A percentile compares a stretch with the other conserved stretches of the same genome.
phyloP scores from a whole-genome alignment of 768 basidiomycete species.

The Cubamyces lactineus region DNA sequence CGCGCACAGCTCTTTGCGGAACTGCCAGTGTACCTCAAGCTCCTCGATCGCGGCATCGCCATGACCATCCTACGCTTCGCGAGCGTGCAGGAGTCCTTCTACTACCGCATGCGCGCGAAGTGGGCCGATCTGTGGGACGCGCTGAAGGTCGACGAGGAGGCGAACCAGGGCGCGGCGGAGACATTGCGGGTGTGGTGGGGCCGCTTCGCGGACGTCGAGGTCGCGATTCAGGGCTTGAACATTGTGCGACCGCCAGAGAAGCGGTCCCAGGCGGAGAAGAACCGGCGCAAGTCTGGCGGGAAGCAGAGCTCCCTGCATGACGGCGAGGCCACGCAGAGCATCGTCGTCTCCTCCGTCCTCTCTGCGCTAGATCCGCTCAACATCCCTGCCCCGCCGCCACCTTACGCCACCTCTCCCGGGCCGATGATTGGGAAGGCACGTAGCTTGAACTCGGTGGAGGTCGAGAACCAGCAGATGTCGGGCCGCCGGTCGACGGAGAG shows the following conservation, averaged over 20 bases:
- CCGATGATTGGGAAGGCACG: constrained; percentile 24
- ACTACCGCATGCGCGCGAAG: constrained; percentile 56
- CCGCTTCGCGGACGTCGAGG: constrained; percentile 70
- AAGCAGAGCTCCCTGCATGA: constrained; percentile 17
- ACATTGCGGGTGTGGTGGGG: constrained; percentile 72
- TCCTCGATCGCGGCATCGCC: constrained; percentile 64
- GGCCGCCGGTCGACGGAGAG: constrained; percentile 44
- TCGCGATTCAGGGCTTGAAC: constrained; percentile 43
- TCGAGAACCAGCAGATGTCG: constrained; percentile 20
- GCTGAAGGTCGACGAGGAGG: constrained; percentile 40
- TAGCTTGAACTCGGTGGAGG: constrained; percentile 25
- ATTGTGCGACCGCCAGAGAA: constrained; percentile 43
- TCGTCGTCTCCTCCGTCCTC: constrained; percentile 26
- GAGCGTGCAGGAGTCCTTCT: constrained; percentile 62
- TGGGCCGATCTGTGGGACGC: constrained; percentile 89
- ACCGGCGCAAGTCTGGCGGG: constrained; percentile 14
- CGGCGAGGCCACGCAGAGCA: constrained; percentile 21
- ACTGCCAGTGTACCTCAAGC: constrained; percentile 62
- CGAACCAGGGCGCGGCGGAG: constrained; percentile 65
- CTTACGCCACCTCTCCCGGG: constrained; percentile 21
- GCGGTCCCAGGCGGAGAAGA: constrained; percentile 19
- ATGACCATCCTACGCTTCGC: constrained; percentile 55
- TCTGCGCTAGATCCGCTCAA: constrained; percentile 27
- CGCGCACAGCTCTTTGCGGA: constrained; percentile 73
- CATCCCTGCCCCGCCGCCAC: constrained; percentile 22